Evolutionary conservation across 129 eudicot species (phyloP).

Genomic region (Escallonia rubra): DNA sequence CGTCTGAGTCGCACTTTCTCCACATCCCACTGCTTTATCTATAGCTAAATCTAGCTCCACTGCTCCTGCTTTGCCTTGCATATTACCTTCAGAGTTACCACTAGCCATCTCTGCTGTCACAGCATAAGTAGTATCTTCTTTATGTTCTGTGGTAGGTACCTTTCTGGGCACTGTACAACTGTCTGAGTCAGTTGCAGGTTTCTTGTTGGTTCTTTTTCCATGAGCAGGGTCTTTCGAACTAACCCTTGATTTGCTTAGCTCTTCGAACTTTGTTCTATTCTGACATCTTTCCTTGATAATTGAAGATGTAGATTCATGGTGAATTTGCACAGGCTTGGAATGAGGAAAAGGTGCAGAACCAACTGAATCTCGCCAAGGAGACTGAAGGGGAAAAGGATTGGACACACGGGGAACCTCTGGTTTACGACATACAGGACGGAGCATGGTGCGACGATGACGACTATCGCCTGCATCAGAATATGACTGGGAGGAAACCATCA

Average conservation of each 20-base stretch:
- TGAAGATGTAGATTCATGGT: constrained; percentile 2
- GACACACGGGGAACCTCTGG: constrained; percentile 4
- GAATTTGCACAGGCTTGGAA: neutral
- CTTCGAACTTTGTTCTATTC: constrained; percentile 9
- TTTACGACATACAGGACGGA: neutral
- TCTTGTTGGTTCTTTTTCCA: constrained; percentile 14
- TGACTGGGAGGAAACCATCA: neutral
- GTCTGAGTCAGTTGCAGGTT: constrained; percentile 9
- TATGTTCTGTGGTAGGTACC: constrained; percentile 5
- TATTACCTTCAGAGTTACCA: neutral
- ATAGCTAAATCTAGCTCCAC: neutral
- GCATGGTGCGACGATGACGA: constrained; percentile 3
- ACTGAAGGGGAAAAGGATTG: constrained; percentile 1
- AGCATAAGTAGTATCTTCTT: constrained; percentile 3
- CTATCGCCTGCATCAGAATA: constrained; percentile 4
- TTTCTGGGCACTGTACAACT: constrained; percentile 4
- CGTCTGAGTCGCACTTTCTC: neutral
- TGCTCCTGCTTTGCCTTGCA: neutral
- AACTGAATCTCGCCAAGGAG: constrained; percentile 8
- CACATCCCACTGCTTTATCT: neutral
- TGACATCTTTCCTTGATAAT: constrained; percentile 1
- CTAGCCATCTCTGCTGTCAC: neutral
- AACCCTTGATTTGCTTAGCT: constrained; percentile 10
- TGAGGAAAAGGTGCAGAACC: constrained; percentile 12
- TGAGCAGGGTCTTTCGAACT: neutral